These are phyloP conservation scores for Aspergillus niger DNA, from an alignment of 2,329 filamentous ascomycete species.

Conservation along the genomic window DNA sequence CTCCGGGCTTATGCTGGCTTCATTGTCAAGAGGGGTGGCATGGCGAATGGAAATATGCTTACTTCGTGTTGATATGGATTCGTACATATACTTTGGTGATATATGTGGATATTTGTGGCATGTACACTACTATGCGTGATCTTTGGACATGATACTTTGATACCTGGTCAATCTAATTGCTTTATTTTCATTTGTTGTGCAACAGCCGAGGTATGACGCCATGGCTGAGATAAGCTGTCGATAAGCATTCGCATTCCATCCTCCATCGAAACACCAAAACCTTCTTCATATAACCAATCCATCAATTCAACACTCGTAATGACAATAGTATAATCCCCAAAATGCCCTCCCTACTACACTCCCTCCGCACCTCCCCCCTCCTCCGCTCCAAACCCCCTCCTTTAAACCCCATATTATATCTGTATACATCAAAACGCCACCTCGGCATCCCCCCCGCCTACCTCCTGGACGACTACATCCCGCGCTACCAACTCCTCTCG, in stretches of 20 bases:
- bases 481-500: slow-evolving; percentile 69
- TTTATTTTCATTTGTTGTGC: too few species aligned
- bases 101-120: not conserved
- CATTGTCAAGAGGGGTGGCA: too few species aligned
- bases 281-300: not conserved
- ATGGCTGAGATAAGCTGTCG: slow-evolving; percentile 22
- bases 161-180: too few species aligned
- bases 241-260: not conserved
- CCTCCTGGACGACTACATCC: slow-evolving; percentile 72
- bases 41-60: too few species aligned
- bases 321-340: not conserved
- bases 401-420: too few species aligned
- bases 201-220: slow-evolving; percentile 15
- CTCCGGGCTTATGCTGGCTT: too few species aligned
- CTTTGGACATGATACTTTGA: not conserved
- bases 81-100: not conserved
- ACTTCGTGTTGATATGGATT: not conserved
- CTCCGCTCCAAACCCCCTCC: not conserved
- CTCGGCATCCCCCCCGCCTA: slow-evolving; percentile 64
- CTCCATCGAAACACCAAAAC: not conserved
- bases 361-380: not conserved
- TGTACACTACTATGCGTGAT: slow-evolving; percentile 8
- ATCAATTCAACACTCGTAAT: not conserved
- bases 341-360: not conserved
- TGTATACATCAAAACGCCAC: slow-evolving; percentile 28